Evolutionary conservation across 1,139 yeast genomes (phyloP).

Genomic region (Pichia sp.): DNA sequence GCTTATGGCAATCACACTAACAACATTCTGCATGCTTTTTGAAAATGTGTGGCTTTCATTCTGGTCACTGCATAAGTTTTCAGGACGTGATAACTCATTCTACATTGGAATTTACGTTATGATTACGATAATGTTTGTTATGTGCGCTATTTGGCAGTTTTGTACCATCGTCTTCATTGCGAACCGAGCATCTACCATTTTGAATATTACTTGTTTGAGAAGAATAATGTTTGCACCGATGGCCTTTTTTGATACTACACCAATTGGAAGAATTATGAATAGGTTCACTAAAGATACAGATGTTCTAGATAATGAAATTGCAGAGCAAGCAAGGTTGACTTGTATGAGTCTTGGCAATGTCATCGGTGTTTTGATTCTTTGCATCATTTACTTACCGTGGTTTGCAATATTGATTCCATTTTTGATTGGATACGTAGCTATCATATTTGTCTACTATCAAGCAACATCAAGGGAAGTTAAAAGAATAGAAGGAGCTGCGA

Average conservation of each 20-base stretch:
- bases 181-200: conserved; percentile 34
- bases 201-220: conserved; percentile 47
- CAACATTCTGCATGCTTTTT: conserved; percentile 38
- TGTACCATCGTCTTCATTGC: conserved; percentile 48
- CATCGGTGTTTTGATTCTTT: conserved; percentile 40
- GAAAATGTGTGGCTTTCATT: conserved; percentile 47
- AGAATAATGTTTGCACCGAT: conserved; percentile 70
- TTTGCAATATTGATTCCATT: conserved; percentile 40
- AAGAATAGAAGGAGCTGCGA: conserved; percentile 53
- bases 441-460: conserved; percentile 44
- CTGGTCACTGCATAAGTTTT: conserved; percentile 39
- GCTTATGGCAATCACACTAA: conserved; percentile 28
- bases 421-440: conserved; percentile 28
- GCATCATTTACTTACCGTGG: conserved; percentile 42
- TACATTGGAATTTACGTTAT: conserved; percentile 42
- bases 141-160: conserved; percentile 45
- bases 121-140: conserved; percentile 41
- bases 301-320: conserved; percentile 67
- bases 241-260: conserved; percentile 62
- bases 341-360: conserved; percentile 40
- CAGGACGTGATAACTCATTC: conserved; percentile 30
- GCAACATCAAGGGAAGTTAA: conserved; percentile 57
- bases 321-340: conserved; percentile 50
- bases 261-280: conserved; percentile 63
- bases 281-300: conserved; percentile 81